phyloP scores from a whole-genome alignment of 176 grass and related monocot genomes.

The Poa annua region DNA sequence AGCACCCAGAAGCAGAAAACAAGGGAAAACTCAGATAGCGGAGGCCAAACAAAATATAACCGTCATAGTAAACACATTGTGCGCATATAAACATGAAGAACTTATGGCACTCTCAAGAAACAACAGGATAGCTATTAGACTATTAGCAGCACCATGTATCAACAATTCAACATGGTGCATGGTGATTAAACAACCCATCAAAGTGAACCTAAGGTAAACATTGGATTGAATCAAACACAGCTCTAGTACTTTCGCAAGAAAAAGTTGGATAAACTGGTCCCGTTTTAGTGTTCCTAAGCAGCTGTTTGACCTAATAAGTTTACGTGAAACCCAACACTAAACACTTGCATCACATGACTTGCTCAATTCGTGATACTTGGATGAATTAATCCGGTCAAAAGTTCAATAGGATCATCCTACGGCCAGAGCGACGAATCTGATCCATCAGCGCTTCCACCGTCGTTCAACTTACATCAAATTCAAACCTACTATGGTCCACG shows the following conservation, averaged over 20 bases:
- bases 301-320: too few relatives aligned
- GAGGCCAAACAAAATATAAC: neutral
- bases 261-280: too few relatives aligned
- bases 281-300: too few relatives aligned
- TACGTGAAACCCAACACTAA: neutral
- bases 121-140: neutral
- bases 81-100: too few relatives aligned
- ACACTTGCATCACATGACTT: too few relatives aligned
- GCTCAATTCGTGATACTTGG: neutral
- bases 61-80: too few relatives aligned
- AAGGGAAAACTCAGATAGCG: neutral
- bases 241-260: too few relatives aligned
- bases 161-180: neutral
- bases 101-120: neutral
- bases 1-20: slow-evolving; percentile 15
- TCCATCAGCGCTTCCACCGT: neutral
- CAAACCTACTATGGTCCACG: neutral
- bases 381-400: neutral
- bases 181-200: neutral
- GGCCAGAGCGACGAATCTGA: neutral
- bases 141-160: neutral
- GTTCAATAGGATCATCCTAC: too few relatives aligned
- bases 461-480: neutral
- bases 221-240: too few relatives aligned
- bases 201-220: neutral